Percentiles rank a stretch among this genome's conserved stretches.
Conservation (phyloP, 306 rosid species). For the Ammopiptanthus mongolicus region DNA sequence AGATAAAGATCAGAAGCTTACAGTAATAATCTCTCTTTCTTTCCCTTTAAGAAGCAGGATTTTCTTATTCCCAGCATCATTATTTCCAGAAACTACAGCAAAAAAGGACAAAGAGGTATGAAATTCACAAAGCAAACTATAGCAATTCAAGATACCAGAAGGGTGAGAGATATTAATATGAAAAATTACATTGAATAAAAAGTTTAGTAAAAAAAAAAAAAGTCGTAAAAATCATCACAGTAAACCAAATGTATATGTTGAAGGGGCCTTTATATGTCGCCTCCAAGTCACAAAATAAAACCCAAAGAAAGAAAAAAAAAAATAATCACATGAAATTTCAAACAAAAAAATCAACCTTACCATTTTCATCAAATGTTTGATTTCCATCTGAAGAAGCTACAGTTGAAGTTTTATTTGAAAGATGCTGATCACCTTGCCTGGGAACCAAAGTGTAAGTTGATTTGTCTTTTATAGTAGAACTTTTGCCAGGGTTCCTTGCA, state of each 20-base stretch:
- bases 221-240: background rate
- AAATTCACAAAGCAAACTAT: background rate
- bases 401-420: constrained; percentile 37
- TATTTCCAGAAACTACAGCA: constrained; percentile 37
- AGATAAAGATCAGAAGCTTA: constrained; percentile 26
- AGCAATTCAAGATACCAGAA: background rate
- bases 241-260: background rate
- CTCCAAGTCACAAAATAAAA: background rate
- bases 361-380: constrained; percentile 42
- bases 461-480: constrained; percentile 36
- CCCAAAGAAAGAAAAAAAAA: background rate
- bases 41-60: constrained; percentile 55
- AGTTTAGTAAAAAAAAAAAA: background rate
- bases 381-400: constrained; percentile 43
- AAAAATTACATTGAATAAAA: background rate
- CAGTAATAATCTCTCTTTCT: constrained; percentile 46
- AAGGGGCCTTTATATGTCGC: background rate
- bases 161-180: background rate
- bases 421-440: constrained; percentile 44
- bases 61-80: constrained; percentile 52
- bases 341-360: constrained; percentile 35
- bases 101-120: constrained; percentile 14
- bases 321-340: background rate
- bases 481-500: constrained; percentile 50
- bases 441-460: constrained; percentile 39